A percentile compares a stretch with the other conserved stretches of the same genome.
Evolutionary conservation across 306 rosid species (phyloP).

Genomic region (Vigna mungo): DNA sequence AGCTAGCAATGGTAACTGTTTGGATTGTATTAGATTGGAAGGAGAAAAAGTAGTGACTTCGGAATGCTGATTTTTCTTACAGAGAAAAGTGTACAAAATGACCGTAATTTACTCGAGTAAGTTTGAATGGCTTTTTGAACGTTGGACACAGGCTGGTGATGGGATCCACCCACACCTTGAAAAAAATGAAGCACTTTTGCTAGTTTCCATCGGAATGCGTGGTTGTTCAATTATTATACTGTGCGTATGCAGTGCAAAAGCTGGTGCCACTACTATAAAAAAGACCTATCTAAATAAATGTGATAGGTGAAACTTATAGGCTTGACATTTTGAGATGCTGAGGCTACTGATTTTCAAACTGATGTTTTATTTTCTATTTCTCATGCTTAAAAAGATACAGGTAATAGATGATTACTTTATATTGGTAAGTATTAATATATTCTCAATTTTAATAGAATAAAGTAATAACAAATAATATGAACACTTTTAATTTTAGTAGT

Average conservation of each 20-base stretch:
- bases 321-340: neutral
- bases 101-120: conserved; percentile 54
- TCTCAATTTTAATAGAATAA: too few species aligned
- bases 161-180: conserved; percentile 59
- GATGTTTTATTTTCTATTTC: neutral
- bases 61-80: conserved; percentile 23
- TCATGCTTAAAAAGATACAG: too few species aligned
- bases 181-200: conserved; percentile 30
- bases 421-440: too few species aligned
- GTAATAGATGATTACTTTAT: too few species aligned
- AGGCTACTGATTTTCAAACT: neutral
- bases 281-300: too few species aligned
- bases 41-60: neutral
- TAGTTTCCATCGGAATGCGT: conserved; percentile 43
- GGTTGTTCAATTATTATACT: conserved; percentile 15
- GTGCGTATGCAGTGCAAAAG: neutral
- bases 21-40: neutral
- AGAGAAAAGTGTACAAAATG: conserved; percentile 5
- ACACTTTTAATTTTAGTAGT: too few species aligned
- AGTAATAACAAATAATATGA: too few species aligned
- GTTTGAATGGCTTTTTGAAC: conserved; percentile 50
- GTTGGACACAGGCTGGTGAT: conserved; percentile 57
- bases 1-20: conserved; percentile 15
- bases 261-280: neutral
- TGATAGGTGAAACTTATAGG: too few species aligned